A percentile compares a stretch with the other conserved stretches of the same genome.
phyloP scores from a whole-genome alignment of 2,329 filamentous ascomycete genomes.

The Diplodia scrobiculata region DNA sequence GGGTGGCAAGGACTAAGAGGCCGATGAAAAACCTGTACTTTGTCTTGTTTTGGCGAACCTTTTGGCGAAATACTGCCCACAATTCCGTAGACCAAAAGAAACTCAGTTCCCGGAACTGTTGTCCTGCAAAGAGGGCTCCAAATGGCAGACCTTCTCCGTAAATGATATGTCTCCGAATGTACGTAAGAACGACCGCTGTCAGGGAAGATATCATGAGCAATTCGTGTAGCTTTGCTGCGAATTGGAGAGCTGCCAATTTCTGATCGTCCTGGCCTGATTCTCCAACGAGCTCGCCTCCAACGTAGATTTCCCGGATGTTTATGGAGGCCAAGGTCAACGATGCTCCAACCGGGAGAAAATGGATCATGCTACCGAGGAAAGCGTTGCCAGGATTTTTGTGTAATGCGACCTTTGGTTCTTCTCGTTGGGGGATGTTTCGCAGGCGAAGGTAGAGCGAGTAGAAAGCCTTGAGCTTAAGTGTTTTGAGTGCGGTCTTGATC shows the following conservation, averaged over 20 bases:
- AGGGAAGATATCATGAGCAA: constrained; percentile 36
- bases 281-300: constrained; percentile 33
- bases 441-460: too few relatives aligned
- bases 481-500: too few relatives aligned
- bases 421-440: neutral
- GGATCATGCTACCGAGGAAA: constrained; percentile 23
- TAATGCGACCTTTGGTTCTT: neutral
- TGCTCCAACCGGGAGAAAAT: constrained; percentile 32
- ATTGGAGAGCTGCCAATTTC: constrained; percentile 36
- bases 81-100: constrained; percentile 36
- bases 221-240: constrained; percentile 36
- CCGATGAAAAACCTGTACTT: constrained; percentile 24
- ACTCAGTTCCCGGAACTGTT: constrained; percentile 33
- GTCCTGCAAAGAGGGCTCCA: constrained; percentile 34
- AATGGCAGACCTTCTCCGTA: constrained; percentile 34
- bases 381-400: neutral
- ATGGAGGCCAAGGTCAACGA: constrained; percentile 32
- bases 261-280: constrained; percentile 32
- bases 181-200: constrained; percentile 33
- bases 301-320: constrained; percentile 34
- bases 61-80: constrained; percentile 30
- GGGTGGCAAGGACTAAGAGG: constrained; percentile 30
- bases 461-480: too few relatives aligned
- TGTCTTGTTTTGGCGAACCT: neutral
- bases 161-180: constrained; percentile 33